A percentile compares a stretch with the other conserved stretches of the same genome.
phyloP scores from a whole-genome alignment of 2,329 filamentous ascomycete genomes.

The Didymella lethalis region DNA sequence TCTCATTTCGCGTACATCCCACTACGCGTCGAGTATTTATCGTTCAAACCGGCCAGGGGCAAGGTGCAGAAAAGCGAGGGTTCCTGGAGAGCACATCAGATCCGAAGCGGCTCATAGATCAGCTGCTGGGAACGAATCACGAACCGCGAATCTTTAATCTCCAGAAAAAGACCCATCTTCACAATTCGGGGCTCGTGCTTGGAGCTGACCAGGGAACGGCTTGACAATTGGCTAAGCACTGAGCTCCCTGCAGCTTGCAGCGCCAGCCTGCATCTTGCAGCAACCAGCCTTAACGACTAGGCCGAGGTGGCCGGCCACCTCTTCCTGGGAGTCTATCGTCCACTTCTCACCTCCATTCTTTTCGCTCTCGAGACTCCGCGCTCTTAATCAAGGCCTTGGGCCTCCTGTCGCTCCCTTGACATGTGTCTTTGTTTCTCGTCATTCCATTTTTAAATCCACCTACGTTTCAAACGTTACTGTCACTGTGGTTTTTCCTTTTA shows the following conservation, averaged over 20 bases:
- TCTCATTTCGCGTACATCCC: slow-evolving; percentile 39
- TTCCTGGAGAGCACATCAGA: slow-evolving; percentile 27
- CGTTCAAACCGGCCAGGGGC: slow-evolving; percentile 34
- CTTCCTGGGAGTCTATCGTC: slow-evolving; percentile 38
- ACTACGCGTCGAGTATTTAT: slow-evolving; percentile 40
- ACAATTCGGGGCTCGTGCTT: slow-evolving; percentile 33
- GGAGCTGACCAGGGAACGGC: slow-evolving; percentile 23
- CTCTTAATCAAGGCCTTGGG: slow-evolving; percentile 42
- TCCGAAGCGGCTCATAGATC: slow-evolving; percentile 24
- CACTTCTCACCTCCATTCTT: slow-evolving; percentile 42
- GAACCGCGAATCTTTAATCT: slow-evolving; percentile 26
- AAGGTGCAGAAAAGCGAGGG: slow-evolving; percentile 29
- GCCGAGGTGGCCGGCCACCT: slow-evolving; percentile 31
- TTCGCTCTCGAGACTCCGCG: slow-evolving; percentile 35
- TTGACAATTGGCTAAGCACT: slow-evolving; percentile 42
- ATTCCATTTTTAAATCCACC: slow-evolving; percentile 39
- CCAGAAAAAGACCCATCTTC: slow-evolving; percentile 9
- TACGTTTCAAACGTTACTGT: slow-evolving; percentile 34
- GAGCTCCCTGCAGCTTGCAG: slow-evolving; percentile 34
- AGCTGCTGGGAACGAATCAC: slow-evolving; percentile 15
- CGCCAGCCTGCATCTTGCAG: slow-evolving; percentile 47
- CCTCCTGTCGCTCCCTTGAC: slow-evolving; percentile 47
- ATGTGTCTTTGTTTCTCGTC: slow-evolving; percentile 47
- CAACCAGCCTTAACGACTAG: slow-evolving; percentile 28
- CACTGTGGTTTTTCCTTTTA: slow-evolving; percentile 28